phyloP scores from a whole-genome alignment of 768 basidiomycete species.

The Cystoderma amianthinum region DNA sequence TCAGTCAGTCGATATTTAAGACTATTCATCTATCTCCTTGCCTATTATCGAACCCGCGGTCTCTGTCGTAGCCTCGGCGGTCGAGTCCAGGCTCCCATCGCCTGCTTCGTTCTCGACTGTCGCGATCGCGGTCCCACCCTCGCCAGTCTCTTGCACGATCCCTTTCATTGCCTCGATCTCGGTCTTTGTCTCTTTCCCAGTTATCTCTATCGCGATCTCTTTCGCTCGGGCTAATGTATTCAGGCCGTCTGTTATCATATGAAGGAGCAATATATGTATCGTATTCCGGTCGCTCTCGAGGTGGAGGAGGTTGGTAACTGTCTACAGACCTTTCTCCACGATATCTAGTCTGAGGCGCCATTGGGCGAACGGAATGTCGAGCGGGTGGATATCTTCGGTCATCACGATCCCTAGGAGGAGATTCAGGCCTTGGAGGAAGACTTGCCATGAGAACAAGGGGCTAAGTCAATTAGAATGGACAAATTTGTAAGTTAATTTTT shows the following conservation, averaged over 20 bases:
- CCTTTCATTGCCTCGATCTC: slow-evolving; percentile 14
- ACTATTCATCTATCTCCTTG: slow-evolving; percentile 8
- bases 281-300: slow-evolving; percentile 9
- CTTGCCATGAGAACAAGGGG: slow-evolving; percentile 21
- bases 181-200: slow-evolving; percentile 10
- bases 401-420: slow-evolving; percentile 16
- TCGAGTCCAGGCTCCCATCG: not conserved
- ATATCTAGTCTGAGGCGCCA: slow-evolving; percentile 11
- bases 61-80: slow-evolving; percentile 12
- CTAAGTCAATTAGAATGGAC: not conserved
- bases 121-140: slow-evolving; percentile 10
- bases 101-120: slow-evolving; percentile 6
- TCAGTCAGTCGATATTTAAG: slow-evolving; percentile 16
- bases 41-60: slow-evolving; percentile 8
- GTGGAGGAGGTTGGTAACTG: slow-evolving; percentile 12
- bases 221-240: not conserved
- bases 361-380: slow-evolving; percentile 17
- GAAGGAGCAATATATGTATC: slow-evolving; percentile 25
- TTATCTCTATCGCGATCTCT: slow-evolving; percentile 2
- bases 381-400: slow-evolving; percentile 13
- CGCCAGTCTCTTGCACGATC: slow-evolving; percentile 11
- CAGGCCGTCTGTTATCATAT: slow-evolving; percentile 16
- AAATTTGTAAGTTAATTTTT: not conserved
- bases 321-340: slow-evolving; percentile 9
- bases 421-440: slow-evolving; percentile 33